Base-by-base conservation (phyloP, 192 early-diverging fungal genomes). In the Thamnidium elegans region DNA sequence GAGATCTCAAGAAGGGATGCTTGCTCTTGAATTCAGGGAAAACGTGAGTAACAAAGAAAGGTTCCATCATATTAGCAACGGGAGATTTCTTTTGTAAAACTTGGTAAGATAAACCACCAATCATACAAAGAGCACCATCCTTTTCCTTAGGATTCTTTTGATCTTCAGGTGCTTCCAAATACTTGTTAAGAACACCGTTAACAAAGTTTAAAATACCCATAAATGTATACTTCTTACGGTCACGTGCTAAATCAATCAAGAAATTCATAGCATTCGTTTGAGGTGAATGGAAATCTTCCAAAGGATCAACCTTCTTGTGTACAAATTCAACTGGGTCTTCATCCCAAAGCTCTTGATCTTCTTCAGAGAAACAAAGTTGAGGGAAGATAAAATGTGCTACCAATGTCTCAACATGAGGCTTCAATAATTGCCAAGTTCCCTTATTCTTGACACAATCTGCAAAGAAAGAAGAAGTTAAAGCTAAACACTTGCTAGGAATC, bases 321-420 rank as follows among this genome's bases (percentile, higher is more conserved):
- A 99, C 87, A 61, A 88, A 99, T 75, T 99, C 97, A 20, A 94
- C 87, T 3, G 93, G 89, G 70, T 97, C 93, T 39, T 94, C 91
- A 46, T 88, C 79, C 97, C 97, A 99, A 21, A 96, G 83, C 75
- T 91, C 82, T 66, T 89, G 81, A 70, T 99, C 97, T 48, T 84
- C 83, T 20, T 82, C 68, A 69, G 86, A 87, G 70, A 97, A 96
- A 81, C 92, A 96, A 50, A 99, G 71, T 55, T 91, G 87, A 65
- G 95, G 94, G 83, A 93, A 97, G 62, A 97, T 89, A 74, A 91
- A 97, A 47, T 93, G 86, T n/a, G 86, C 73, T 19, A 97, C 83
- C 42, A 99, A 78, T 4, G 84, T 82, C 62, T 88, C 87, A 17
- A 86, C 78, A 67, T 97, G 90, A 34, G 91, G 87, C 77, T 94